Base-by-base conservation (phyloP, 2,329 filamentous ascomycete species). In the Diaporthe longicolla region DNA sequence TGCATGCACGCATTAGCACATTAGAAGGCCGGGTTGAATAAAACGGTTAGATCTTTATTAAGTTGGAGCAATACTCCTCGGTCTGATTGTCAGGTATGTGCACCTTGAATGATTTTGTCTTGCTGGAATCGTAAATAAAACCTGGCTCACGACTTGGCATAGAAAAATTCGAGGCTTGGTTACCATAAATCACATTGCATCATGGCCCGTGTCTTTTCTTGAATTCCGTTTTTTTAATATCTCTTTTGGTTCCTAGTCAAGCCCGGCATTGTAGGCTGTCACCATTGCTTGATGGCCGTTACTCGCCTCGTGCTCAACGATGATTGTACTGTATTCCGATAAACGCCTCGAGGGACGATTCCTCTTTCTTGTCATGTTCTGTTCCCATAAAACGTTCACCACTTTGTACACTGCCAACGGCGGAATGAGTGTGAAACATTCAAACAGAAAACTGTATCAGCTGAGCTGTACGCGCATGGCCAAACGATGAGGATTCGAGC, bases 1-100 rank as follows among this genome's bases (percentile, higher is more conserved):
- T 35, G 63, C 72, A 73, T 65, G 57, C 61, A 73, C 15, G 58
- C 66, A 73, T 52, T 71, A 73, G 72, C 72, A 73, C 48, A 61
- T 65, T 75, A 75, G 70, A 74, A 55, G 70, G 52, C 50, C 45
- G 29, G 70, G 65, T 65, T 59, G 63, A 54, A 57, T 73, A 55
- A 21, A 61, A 68, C 13, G 19, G 10, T 54, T 54, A 59, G 52
- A n/a, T n/a, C 35, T 32, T 43, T 58, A 24, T 10, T 35, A 45
- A 58, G 21, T 21, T 17, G 11, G 1, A 1, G 11, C 5, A n/a
- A 24, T 26, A 50, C 9, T 9, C n/a, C 48, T 26, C 11, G 19
- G 3, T 13, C 7, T 15, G 13, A 52, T 13, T 4, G 2, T 54
- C 9, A 26, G n/a, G 29, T 15, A 40, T 48, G 24, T 24, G 29